Evolutionary conservation across 495 filamentous ascomycete species (phyloP).

Genomic region (Aspergillus asperescens): DNA sequence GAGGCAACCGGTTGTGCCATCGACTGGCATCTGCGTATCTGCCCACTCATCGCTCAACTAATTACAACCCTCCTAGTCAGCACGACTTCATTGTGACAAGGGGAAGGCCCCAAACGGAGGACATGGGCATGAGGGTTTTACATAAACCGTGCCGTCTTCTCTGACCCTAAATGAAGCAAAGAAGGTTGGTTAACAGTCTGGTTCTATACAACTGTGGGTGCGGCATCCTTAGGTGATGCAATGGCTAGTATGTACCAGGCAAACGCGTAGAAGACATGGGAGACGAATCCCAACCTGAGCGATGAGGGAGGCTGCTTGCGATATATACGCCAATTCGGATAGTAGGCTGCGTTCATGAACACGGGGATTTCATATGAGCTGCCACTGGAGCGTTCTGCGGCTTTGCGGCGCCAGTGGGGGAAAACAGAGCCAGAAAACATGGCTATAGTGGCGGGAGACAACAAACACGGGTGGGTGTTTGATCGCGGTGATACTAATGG

Average conservation of each 20-base stretch:
- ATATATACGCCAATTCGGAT: slow-evolving; percentile 82
- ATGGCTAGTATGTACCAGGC: slow-evolving; percentile 49
- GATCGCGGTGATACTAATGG: neutral
- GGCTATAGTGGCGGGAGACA: neutral
- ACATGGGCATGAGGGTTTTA: slow-evolving; percentile 31
- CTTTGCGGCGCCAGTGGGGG: slow-evolving; percentile 27
- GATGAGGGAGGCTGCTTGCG: slow-evolving; percentile 70
- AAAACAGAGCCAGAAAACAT: slow-evolving; percentile 24
- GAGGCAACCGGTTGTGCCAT: slow-evolving; percentile 72
- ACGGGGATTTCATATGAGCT: slow-evolving; percentile 38
- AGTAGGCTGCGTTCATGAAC: slow-evolving; percentile 74
- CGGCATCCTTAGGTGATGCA: slow-evolving; percentile 3
- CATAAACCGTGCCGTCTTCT: slow-evolving; percentile 76
- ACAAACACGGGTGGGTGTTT: neutral
- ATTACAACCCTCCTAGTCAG: slow-evolving; percentile 17
- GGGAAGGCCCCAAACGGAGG: neutral
- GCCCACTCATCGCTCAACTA: slow-evolving; percentile 86
- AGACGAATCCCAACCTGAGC: slow-evolving; percentile 61
- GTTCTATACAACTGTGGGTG: slow-evolving; percentile 14
- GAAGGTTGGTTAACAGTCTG: slow-evolving; percentile 25
- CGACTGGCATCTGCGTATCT: slow-evolving; percentile 72
- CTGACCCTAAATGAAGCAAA: slow-evolving; percentile 54
- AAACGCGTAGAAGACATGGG: slow-evolving; percentile 88
- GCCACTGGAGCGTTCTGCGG: slow-evolving; percentile 25
- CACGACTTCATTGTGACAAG: slow-evolving; percentile 1